Percentiles rank a stretch among this genome's conserved stretches.
phyloP scores from a whole-genome alignment of 2,329 filamentous ascomycete genomes.

The Stagonosporopsis chrysanthemi region DNA sequence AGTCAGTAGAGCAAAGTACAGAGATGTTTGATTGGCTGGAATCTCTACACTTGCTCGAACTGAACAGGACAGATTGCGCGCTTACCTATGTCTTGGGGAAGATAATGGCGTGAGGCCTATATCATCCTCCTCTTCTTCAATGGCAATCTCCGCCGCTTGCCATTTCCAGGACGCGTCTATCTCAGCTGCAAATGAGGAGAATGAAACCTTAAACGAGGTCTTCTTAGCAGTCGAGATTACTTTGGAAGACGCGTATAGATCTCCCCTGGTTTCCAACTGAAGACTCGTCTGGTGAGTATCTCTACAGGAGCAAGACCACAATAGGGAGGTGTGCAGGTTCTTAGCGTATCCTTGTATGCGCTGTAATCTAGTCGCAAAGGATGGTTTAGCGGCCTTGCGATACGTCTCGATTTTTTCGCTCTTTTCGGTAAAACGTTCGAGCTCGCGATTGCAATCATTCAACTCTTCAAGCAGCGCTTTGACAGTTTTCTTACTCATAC shows the following conservation, averaged over 20 bases:
- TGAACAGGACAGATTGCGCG: no score
- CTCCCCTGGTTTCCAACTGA: constrained; percentile 41
- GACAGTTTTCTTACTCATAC: constrained; percentile 49
- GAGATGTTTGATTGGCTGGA: not conserved
- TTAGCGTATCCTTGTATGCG: constrained; percentile 46
- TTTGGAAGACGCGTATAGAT: constrained; percentile 30
- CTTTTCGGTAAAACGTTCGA: constrained; percentile 49
- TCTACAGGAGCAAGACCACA: constrained; percentile 47
- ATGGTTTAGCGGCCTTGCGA: constrained; percentile 45
- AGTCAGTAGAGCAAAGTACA: constrained; percentile 14
- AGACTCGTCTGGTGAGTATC: constrained; percentile 44
- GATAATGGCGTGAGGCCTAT: constrained; percentile 13
- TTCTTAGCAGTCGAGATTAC: constrained; percentile 22
- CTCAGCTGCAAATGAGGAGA: constrained; percentile 32
- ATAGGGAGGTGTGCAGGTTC: constrained; percentile 41
- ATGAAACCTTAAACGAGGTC: constrained; percentile 46
- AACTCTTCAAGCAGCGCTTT: constrained; percentile 47
- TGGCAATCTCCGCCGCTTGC: constrained; percentile 44
- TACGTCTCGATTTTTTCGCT: constrained; percentile 49
- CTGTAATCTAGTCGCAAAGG: constrained; percentile 43
- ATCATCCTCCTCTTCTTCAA: constrained; percentile 38
- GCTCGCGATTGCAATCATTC: constrained; percentile 49
- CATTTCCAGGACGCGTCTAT: constrained; percentile 34
- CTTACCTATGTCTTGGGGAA: constrained; percentile 33
- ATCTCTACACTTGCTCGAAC: not conserved